Evolutionary conservation across 2,329 filamentous ascomycete genomes (phyloP).

Genomic region (Cladosporium sp.): DNA sequence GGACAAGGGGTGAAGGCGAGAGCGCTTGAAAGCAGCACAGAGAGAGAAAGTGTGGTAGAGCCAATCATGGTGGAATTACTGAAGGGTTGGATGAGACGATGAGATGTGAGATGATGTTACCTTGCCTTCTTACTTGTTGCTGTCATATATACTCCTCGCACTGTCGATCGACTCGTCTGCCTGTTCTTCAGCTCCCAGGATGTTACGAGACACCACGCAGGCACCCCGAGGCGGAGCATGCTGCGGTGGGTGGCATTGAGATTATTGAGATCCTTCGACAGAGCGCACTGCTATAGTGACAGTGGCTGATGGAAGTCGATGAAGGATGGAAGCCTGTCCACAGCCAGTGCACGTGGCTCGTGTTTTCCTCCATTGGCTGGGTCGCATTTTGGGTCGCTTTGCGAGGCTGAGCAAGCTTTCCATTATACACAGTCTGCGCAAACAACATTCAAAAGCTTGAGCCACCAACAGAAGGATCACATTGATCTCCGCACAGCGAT

Average conservation of each 20-base stretch:
- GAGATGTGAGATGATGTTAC: not conserved
- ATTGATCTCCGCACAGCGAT: not conserved
- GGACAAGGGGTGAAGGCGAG: conserved; percentile 22
- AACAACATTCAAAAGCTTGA: not conserved
- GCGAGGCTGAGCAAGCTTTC: not conserved
- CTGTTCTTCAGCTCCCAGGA: not conserved
- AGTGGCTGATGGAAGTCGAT: not conserved
- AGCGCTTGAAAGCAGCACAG: not conserved
- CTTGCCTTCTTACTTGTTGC: not conserved
- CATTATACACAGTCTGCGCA: not conserved
- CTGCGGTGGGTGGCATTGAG: not conserved
- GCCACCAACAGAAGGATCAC: conserved; percentile 2
- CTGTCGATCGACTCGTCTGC: not conserved
- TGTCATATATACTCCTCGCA: not conserved
- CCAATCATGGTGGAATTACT: not conserved
- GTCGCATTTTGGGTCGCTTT: not conserved
- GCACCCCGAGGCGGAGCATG: not conserved
- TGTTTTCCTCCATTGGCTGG: not conserved
- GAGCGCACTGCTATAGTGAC: not conserved
- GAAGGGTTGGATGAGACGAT: not conserved
- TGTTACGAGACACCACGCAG: not conserved
- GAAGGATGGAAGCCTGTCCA: not conserved
- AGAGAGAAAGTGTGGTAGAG: not conserved
- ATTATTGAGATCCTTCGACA: not conserved
- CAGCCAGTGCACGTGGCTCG: not conserved